Base-by-base conservation (phyloP, 1,139 yeast species). In the Insectozyma bohioensis region DNA sequence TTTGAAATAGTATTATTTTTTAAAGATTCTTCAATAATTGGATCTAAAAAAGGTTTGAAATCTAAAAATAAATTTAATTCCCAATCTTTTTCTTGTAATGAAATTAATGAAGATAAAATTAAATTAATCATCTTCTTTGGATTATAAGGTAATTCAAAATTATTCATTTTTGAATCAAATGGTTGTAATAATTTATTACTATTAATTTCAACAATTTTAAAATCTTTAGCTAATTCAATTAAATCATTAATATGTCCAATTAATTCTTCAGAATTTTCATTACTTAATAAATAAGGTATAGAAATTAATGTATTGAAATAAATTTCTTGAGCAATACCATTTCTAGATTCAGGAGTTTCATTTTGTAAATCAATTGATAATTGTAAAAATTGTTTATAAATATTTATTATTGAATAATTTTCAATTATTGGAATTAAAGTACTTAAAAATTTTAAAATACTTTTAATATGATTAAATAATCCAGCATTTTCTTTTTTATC, bases 401-500 rank as follows among this genome's bases (percentile, higher is more conserved):
- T 54, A 26, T 62, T 67, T 21, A 71, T 47, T 9, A 87, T 61
- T 2, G 75, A 72, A 24, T 67, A 63, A 30, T 72, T 70, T 18
- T 78, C 72, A 36, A 85, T 62, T 27, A 82, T 73, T 2, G 88
- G 85, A 2, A 79, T 58, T 39, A 86, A 61, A 8, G 82, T 58
- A 2, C 86, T 78, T 44, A 87, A 63, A 45, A 88, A 79, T 49
- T 96, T 77, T 42, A 86, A 54, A 18, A 81, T 61, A 13, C 85
- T 67, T 56, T 92, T 88, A 43, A 85, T 59, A 42, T 76, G 75
- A 45, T 82, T 82, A 78, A 87, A 85, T n/a, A 69, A 60, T 18
- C 88, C 88, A 18, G 80, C 78, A 32, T 76, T 73, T 36, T 57
- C 62, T 52, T 56, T 12, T n/a, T n/a, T n/a, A 59, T 46, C 48